These are phyloP conservation scores for Cudoniella acicularis DNA, from an alignment of 495 filamentous ascomycete species.

Conservation along the genomic window DNA sequence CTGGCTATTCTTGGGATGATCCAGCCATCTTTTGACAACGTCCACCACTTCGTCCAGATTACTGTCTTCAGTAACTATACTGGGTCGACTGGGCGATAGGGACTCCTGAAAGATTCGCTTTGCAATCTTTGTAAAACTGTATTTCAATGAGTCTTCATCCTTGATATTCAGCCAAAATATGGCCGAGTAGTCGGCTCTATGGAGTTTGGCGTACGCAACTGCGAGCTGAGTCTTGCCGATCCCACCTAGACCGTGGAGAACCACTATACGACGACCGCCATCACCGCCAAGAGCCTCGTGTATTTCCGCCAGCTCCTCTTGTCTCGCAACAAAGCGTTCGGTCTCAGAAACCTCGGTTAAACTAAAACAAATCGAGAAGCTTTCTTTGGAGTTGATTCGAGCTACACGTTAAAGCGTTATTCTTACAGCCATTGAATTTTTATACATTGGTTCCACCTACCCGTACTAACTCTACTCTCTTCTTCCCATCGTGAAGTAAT, in stretches of 20 bases:
- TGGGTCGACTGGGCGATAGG: slow-evolving; percentile 14
- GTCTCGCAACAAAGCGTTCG: slow-evolving; percentile 2
- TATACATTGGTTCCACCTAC: background rate
- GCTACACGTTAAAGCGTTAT: background rate
- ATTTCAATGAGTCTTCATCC: slow-evolving; percentile 25
- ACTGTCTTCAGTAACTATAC: background rate
- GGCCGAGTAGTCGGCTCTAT: slow-evolving; percentile 1
- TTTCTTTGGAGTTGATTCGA: background rate
- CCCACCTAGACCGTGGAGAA: slow-evolving; percentile 8
- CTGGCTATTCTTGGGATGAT: slow-evolving; percentile 32
- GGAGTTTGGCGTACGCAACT: slow-evolving; percentile 7
- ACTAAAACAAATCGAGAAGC: slow-evolving; percentile 3
- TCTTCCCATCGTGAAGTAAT: background rate
- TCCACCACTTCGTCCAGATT: slow-evolving; percentile 22
- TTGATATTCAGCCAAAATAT: slow-evolving; percentile 12
- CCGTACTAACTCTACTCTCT: background rate
- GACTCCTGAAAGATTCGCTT: slow-evolving; percentile 23
- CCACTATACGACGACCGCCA: slow-evolving; percentile 13
- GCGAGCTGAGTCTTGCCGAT: slow-evolving; percentile 23
- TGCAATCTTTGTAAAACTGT: slow-evolving; percentile 26
- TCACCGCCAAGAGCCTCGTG: slow-evolving; percentile 16
- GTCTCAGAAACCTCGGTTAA: background rate
- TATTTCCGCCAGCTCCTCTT: slow-evolving; percentile 20
- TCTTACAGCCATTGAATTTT: background rate
- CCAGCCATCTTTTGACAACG: slow-evolving; percentile 33